Percentiles rank a stretch among this genome's conserved stretches.
phyloP scores from a whole-genome alignment of 805 yeast genomes.

The Zygoascus tannicola region DNA sequence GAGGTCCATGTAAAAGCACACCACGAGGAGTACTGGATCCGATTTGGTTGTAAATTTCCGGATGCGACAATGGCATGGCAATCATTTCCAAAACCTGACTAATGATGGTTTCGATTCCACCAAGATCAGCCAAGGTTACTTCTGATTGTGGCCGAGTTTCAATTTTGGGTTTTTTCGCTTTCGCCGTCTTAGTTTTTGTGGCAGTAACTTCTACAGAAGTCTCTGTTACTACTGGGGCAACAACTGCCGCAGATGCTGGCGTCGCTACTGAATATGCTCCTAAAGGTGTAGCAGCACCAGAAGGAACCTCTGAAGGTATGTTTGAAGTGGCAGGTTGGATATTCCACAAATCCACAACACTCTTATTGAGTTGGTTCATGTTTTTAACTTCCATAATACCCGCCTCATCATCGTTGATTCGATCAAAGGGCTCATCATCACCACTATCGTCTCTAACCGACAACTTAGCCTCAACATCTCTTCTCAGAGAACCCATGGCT shows the following conservation, averaged over 20 bases:
- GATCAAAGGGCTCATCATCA: constrained; percentile 22
- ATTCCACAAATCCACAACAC: constrained; percentile 64
- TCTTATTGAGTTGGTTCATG: constrained; percentile 62
- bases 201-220: constrained; percentile 24
- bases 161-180: constrained; percentile 46
- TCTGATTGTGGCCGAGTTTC: constrained; percentile 48
- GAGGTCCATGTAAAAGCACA: constrained; percentile 85
- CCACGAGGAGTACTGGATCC: constrained; percentile 97
- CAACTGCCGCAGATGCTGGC: background rate
- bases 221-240: constrained; percentile 28
- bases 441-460: constrained; percentile 36
- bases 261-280: background rate
- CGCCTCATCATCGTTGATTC: constrained; percentile 27
- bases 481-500: constrained; percentile 46
- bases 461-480: constrained; percentile 38
- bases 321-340: constrained; percentile 15
- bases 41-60: constrained; percentile 77
- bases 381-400: constrained; percentile 54
- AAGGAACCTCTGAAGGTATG: constrained; percentile 8
- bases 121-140: constrained; percentile 60
- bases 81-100: constrained; percentile 82
- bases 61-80: constrained; percentile 86
- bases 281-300: constrained; percentile 2
- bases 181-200: constrained; percentile 40
- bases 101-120: constrained; percentile 83